These are phyloP conservation scores for Penicillium paradoxum DNA, from an alignment of 495 filamentous ascomycete species.

Conservation along the genomic window DNA sequence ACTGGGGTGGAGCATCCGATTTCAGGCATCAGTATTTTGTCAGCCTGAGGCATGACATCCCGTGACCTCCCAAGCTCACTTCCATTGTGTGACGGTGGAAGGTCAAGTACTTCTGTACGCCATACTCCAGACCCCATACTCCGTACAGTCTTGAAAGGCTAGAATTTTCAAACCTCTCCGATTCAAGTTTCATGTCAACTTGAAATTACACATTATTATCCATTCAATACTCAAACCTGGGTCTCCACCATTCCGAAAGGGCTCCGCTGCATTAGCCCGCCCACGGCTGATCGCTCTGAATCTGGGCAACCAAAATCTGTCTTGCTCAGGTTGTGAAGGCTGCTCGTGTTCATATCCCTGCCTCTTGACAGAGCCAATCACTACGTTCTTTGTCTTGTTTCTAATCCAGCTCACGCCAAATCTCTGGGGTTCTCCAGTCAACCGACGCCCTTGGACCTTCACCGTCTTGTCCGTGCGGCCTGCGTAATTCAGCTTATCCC, in stretches of 20 bases:
- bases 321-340: constrained; percentile 17
- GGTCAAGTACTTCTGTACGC: constrained; percentile 1
- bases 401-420: constrained; percentile 1
- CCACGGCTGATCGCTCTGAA: constrained; percentile 35
- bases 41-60: constrained; percentile 1
- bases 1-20: not conserved
- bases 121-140: not conserved
- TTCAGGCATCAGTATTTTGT: not conserved
- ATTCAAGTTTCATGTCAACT: not conserved
- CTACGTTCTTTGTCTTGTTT: not conserved
- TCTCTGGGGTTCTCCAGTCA: constrained; percentile 25
- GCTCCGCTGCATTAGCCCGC: constrained; percentile 34
- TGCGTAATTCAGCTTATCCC: constrained; percentile 16
- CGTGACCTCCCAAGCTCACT: not conserved
- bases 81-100: constrained; percentile 1
- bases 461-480: constrained; percentile 21
- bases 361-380: constrained; percentile 22
- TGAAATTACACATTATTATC: not conserved
- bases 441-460: not conserved
- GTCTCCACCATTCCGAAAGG: constrained; percentile 25
- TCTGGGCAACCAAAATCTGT: constrained; percentile 32
- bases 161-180: not conserved
- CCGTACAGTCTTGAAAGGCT: not conserved
- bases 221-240: constrained; percentile 3
- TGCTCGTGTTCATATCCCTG: constrained; percentile 22